Evolutionary conservation across 495 filamentous ascomycete genomes (phyloP).

Genomic region (Talaromyces stipitatus): DNA sequence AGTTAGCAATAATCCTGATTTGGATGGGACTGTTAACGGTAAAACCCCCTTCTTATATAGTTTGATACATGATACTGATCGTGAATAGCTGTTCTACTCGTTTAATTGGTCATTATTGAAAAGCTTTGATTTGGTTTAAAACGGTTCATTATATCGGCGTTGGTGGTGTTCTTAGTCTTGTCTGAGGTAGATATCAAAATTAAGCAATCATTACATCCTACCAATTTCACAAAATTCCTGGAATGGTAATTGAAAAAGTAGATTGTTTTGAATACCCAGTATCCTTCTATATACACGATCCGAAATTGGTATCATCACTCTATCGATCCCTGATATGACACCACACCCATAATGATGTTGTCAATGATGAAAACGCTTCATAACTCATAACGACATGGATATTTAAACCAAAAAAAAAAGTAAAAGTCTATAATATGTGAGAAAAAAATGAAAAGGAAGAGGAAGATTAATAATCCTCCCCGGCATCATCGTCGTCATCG

Average conservation of each 20-base stretch:
- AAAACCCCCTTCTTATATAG: slow-evolving; percentile 9
- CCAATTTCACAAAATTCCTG: not conserved
- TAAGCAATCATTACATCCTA: not conserved
- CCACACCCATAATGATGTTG: not conserved
- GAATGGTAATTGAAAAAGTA: no score
- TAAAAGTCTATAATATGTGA: not conserved
- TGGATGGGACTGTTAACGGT: slow-evolving; percentile 72
- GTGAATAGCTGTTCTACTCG: slow-evolving; percentile 6
- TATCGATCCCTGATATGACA: not conserved
- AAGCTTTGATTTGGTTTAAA: not conserved
- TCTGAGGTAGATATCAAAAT: not conserved
- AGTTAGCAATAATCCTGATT: slow-evolving; percentile 62
- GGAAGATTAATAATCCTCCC: slow-evolving; percentile 3
- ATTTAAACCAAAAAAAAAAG: not conserved
- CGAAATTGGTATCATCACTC: not conserved
- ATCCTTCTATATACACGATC: not conserved
- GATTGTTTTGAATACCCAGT: no score
- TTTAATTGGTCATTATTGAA: not conserved
- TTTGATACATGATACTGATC: not conserved
- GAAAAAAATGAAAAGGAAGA: not conserved
- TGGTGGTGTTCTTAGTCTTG: not conserved
- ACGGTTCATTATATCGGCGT: not conserved
- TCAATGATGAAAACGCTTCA: not conserved
- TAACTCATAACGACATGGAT: not conserved
- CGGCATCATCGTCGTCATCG: not conserved